Conservation (phyloP, 345 rosid genomes). For the Euphorbia pulcherrima region DNA sequence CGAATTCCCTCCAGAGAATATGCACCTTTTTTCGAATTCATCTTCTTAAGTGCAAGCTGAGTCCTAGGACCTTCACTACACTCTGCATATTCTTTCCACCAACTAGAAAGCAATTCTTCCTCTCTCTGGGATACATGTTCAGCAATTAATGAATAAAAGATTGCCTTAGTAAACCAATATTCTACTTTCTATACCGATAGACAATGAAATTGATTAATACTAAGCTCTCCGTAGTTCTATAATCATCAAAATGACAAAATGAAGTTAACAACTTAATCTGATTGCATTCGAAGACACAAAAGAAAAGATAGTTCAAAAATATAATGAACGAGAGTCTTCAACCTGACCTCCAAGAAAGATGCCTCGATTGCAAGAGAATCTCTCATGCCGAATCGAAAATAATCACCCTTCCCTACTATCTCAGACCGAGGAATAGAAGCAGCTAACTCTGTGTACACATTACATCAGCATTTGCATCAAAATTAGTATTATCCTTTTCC, state of each 20-base stretch:
- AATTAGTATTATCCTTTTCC: background rate
- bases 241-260: background rate
- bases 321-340: constrained; percentile 11
- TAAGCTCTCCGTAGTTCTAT: background rate
- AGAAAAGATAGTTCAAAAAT: constrained; percentile 9
- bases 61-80: constrained; percentile 84
- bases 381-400: constrained; percentile 90
- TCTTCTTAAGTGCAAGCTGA: constrained; percentile 36
- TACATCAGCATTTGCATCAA: constrained; percentile 21
- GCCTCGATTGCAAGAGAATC: constrained; percentile 99
- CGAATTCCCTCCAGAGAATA: constrained; percentile 31
- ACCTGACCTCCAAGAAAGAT: constrained; percentile 75
- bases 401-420: constrained; percentile 83
- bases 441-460: constrained; percentile 59
- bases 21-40: constrained; percentile 27
- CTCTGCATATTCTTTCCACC: constrained; percentile 99
- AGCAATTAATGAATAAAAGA: background rate
- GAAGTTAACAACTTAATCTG: background rate
- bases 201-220: background rate
- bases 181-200: background rate
- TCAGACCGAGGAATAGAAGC: constrained; percentile 81
- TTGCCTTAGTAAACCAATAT: background rate
- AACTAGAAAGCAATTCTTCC: constrained; percentile 82
- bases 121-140: constrained; percentile 51
- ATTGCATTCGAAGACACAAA: constrained; percentile 1